Base-by-base conservation (phyloP, 2,329 filamentous ascomycete genomes). In the Thermoascus crustaceus region DNA sequence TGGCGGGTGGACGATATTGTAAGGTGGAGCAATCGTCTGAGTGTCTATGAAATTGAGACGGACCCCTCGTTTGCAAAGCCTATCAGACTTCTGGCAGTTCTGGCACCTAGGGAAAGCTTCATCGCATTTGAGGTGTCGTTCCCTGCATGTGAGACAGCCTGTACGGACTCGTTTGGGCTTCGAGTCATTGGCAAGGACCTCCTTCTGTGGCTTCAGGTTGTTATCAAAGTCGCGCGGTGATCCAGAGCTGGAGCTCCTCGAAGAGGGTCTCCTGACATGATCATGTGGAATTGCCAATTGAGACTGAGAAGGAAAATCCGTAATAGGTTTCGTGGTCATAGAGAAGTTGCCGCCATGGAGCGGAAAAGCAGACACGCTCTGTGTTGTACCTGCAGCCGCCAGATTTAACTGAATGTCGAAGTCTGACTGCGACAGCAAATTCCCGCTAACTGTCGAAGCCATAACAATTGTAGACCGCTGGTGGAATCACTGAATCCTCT, bases 31-130 rank as follows among this genome's bases (percentile, higher is more conserved):
- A 51, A 83, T 78, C 38, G 82, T 79, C 42, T 81, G 80, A 3
- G 81, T 82, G 54, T 94, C 87, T 47, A 94, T 87, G 52, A 94
- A 96, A 63, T 94, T 95, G 25, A 96, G 69, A 23, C 85, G 76
- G 33, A 95, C 71, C 11, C 88, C 89, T 48, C 87, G 77, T 57
- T 88, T 87, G 67, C 89, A 96, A 38, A 80, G 69, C 33, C 89
- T 73, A 52, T 79, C 88, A 34, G 88, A 91, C 63, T 94, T 95
- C 40, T 78, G 76, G 62, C 89, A 95, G 53, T 95, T 95, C 50
- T 82, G 69, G 53, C 76, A 80, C 37, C 67, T 64, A 7, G 76
- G 75, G 41, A 71, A 53, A 4, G 71, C 80, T 59, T 94, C 86
- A 54, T 94, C 88, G 58, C 88, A 94, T 60, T 94, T 94, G 34